Conservation (phyloP, 495 filamentous ascomycete genomes). For the Astrocystis sublimbata region DNA sequence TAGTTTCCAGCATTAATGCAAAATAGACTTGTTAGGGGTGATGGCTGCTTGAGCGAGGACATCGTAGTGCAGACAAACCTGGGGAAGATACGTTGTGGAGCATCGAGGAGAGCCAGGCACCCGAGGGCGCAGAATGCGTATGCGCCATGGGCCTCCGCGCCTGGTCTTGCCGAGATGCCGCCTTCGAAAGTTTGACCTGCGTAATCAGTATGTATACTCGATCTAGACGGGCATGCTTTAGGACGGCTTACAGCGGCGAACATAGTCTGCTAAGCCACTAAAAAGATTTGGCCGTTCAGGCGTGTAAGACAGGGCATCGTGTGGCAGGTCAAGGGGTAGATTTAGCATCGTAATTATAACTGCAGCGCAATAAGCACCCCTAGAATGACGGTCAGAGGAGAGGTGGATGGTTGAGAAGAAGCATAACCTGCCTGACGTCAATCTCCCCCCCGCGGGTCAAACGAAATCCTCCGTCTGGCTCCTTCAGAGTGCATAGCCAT, state of each 20-base stretch:
- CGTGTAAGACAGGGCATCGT: constrained; percentile 54
- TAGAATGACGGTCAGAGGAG: constrained; percentile 35
- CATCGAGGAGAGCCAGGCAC: constrained; percentile 77
- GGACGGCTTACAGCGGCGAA: constrained; percentile 69
- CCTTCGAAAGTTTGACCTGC: constrained; percentile 92
- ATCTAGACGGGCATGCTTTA: constrained; percentile 6
- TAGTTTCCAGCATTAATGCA: constrained; percentile 32
- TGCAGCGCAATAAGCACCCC: constrained; percentile 87
- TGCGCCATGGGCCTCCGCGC: constrained; percentile 89
- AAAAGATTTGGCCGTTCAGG: constrained; percentile 56
- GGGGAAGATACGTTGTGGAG: constrained; percentile 68
- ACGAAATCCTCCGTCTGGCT: constrained; percentile 78
- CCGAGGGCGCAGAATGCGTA: constrained; percentile 95
- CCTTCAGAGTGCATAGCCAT: constrained; percentile 84
- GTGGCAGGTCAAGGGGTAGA: constrained; percentile 74
- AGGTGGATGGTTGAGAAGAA: constrained; percentile 20
- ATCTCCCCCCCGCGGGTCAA: constrained; percentile 81
- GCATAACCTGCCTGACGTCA: constrained; percentile 72
- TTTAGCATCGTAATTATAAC: constrained; percentile 79
- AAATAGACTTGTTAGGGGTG: constrained; percentile 2
- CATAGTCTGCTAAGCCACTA: constrained; percentile 72
- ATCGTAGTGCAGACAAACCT: constrained; percentile 48
- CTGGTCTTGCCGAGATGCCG: constrained; percentile 80
- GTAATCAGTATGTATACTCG: constrained; percentile 23
- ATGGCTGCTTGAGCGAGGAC: constrained; percentile 1